phyloP scores from a whole-genome alignment of 148 eudicot genomes.

The Camellia granthamiana region DNA sequence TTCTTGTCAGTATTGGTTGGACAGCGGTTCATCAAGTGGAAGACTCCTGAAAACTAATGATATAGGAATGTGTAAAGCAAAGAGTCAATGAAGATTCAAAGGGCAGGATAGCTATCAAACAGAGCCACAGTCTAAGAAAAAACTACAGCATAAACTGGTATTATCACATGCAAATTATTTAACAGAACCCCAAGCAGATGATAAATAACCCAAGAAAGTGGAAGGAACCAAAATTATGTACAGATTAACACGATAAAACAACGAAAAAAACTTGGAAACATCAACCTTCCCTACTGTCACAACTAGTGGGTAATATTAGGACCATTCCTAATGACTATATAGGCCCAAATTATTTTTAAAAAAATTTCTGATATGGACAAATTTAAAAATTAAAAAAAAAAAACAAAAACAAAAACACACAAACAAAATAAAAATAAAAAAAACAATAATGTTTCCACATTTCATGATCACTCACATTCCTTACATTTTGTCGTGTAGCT shows the following conservation, averaged over 20 bases:
- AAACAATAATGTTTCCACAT: background rate
- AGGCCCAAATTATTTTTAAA: background rate
- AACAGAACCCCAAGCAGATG: background rate
- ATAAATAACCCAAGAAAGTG: background rate
- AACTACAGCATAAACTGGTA: background rate
- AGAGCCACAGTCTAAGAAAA: constrained; percentile 7
- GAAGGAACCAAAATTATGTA: background rate
- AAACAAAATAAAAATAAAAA: too few species aligned
- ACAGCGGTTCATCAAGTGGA: constrained; percentile 47
- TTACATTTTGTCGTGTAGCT: background rate
- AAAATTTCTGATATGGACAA: background rate
- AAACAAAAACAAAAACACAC: too few species aligned
- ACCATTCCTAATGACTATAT: background rate
- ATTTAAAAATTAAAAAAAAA: background rate
- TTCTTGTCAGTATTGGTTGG: constrained; percentile 38
- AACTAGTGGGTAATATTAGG: constrained; percentile 4
- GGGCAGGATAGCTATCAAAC: background rate
- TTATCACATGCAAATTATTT: background rate
- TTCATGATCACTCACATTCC: background rate
- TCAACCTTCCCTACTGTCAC: constrained; percentile 10
- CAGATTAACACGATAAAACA: constrained; percentile 1
- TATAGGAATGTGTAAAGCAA: background rate
- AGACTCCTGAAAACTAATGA: constrained; percentile 37
- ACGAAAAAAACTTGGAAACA: background rate
- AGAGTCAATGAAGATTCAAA: background rate